Evolutionary conservation across 495 filamentous ascomycete species (phyloP), one percentile per base, ranked within the genome.

Genomic region (Penicillium steckii): DNA sequence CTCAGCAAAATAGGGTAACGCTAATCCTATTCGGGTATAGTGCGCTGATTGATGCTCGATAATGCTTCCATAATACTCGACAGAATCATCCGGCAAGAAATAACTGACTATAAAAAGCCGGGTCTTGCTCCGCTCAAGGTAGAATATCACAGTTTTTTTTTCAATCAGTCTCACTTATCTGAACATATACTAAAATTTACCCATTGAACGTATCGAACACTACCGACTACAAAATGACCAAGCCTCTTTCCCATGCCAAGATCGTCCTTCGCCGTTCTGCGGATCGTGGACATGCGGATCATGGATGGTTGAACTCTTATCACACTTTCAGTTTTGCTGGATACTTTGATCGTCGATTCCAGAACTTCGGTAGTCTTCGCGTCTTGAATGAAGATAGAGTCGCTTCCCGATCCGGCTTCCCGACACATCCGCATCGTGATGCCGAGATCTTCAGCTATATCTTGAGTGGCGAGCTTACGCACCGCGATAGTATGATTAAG

Each of bases 391-490:
- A 95, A 68, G 89, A 93, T 67, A 84, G 87, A 19, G 88, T 93
- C 24, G 74, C 80, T 32, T 65, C 80, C 17, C 72, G 77, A 42
- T 81, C 77, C 19, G 89, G 88, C 21, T 91, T 92, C 71, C 86
- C 86, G 10, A 90, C 87, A 1, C 90, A 95, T 64, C 82, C 82
- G 21, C 89, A 95, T 72, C 80, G 82, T 57, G 84, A 92, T 63
- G 88, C 87, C 57, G 87, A 92, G 68, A 92, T 93, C 73, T 93
- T 89, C 76, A 83, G 79, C 56, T 93, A 93, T 72, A 85, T 92
- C 58, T 74, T 93, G 6, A 81, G 68, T 54, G 89, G 89, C 51
- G 86, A 91, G 65, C 80, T 93, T 38, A 90, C 88, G 25, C 89
- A 95, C 72, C 83, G 86, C 13, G 89, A 95, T 64, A 84, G 76